Percentiles rank a stretch among this genome's conserved stretches.
Conservation (phyloP, 1,284 basidiomycete genomes). For the Apiotrichum gracile region DNA sequence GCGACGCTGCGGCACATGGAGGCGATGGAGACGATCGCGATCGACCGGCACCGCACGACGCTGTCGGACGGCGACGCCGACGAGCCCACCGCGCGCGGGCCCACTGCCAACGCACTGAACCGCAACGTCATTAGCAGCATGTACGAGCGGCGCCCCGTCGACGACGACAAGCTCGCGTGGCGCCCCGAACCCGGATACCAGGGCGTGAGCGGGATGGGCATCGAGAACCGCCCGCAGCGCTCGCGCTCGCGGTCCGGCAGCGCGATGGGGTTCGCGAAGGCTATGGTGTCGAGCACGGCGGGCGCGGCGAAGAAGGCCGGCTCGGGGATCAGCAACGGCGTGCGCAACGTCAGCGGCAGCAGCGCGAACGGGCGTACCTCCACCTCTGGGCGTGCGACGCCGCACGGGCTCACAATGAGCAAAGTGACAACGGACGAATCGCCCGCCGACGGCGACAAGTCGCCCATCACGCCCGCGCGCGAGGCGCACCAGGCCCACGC, state of each 20-base stretch:
- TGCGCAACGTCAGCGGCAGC: background rate
- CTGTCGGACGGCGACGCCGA: too few relatives aligned
- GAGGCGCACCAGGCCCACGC: background rate
- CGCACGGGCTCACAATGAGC: background rate
- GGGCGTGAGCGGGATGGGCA: background rate
- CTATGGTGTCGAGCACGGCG: constrained; percentile 4
- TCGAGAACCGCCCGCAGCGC: constrained; percentile 1
- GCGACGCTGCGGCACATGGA: too few relatives aligned
- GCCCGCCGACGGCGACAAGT: too few relatives aligned
- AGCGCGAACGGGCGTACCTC: background rate
- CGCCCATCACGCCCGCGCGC: background rate
- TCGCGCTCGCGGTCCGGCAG: background rate
- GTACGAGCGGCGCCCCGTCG: too few relatives aligned
- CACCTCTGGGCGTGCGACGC: too few relatives aligned
- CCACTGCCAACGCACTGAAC: background rate
- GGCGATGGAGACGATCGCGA: too few relatives aligned
- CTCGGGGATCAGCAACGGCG: background rate
- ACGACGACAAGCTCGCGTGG: background rate
- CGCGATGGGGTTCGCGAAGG: background rate
- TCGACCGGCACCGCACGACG: too few relatives aligned
- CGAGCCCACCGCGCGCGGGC: too few relatives aligned
- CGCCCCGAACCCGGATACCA: constrained; percentile 1
- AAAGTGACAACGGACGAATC: too few relatives aligned
- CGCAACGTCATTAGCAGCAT: too few relatives aligned
- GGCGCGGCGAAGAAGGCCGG: constrained; percentile 1